phyloP scores from a whole-genome alignment of 192 early-diverging fungal genomes.

The Coemansia sp. region DNA sequence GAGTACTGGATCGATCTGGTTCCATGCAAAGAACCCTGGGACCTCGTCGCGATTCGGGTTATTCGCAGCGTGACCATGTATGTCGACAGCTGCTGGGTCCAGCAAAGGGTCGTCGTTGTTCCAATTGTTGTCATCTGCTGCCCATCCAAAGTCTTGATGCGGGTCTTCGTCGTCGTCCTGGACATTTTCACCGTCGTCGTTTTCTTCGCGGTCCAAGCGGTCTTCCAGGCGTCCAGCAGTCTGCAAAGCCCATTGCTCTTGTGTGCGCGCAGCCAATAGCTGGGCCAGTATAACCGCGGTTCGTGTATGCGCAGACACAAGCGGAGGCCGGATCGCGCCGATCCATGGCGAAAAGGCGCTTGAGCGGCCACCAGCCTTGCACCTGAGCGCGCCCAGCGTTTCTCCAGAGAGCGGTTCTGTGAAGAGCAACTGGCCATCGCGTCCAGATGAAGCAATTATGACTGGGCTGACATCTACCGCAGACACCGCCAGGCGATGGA shows the following conservation, averaged over 20 bases:
- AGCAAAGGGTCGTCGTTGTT: background rate
- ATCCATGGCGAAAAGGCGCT: conserved; percentile 1
- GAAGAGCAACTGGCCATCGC: conserved; percentile 32
- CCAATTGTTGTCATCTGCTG: background rate
- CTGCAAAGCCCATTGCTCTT: conserved; percentile 1
- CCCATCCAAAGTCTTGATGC: too few species aligned
- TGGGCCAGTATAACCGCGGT: conserved; percentile 15
- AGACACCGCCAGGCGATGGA: conserved; percentile 33
- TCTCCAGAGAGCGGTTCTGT: conserved; percentile 23
- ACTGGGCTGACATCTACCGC: conserved; percentile 23
- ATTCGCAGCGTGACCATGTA: background rate
- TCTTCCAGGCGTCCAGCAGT: background rate
- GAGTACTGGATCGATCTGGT: conserved; percentile 11
- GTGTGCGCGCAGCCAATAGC: conserved; percentile 20
- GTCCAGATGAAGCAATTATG: conserved; percentile 27
- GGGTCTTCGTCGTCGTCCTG: background rate
- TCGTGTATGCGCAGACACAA: conserved; percentile 5
- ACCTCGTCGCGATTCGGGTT: conserved; percentile 13
- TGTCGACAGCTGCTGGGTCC: background rate
- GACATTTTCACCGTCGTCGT: background rate
- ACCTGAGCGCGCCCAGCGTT: conserved; percentile 15
- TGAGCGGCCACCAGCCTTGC: conserved; percentile 23
- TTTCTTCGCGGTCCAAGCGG: background rate
- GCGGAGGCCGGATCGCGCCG: conserved; percentile 16
- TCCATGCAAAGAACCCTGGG: conserved; percentile 11